phyloP scores from a whole-genome alignment of 495 filamentous ascomycete species.

The Haplographium delicatum region DNA sequence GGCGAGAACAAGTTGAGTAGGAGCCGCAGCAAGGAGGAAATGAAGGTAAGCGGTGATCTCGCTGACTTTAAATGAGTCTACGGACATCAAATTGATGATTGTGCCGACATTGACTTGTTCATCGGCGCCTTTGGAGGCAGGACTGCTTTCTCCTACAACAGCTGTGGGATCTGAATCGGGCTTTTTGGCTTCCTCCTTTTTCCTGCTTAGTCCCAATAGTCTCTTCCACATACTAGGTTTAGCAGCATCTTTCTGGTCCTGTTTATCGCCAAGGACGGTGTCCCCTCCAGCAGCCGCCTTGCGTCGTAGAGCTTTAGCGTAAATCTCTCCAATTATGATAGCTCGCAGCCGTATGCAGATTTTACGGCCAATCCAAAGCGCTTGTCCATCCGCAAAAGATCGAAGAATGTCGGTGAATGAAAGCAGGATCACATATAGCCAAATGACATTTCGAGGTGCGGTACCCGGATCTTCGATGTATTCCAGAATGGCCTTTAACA shows the following conservation, averaged over 20 bases:
- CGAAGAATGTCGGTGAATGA: slow-evolving; percentile 73
- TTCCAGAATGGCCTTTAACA: slow-evolving; percentile 85
- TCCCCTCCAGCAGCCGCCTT: slow-evolving; percentile 78
- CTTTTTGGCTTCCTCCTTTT: slow-evolving; percentile 38
- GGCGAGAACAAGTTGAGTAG: slow-evolving; percentile 38
- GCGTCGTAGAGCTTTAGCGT: slow-evolving; percentile 90
- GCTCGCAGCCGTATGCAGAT: slow-evolving; percentile 90
- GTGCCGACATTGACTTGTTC: slow-evolving; percentile 87
- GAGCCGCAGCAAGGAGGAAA: slow-evolving; percentile 35
- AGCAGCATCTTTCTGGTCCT: slow-evolving; percentile 51
- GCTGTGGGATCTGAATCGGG: slow-evolving; percentile 9
- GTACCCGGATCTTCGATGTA: slow-evolving; percentile 81
- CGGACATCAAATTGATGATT: slow-evolving; percentile 98
- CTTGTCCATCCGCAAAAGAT: slow-evolving; percentile 76
- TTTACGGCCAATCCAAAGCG: slow-evolving; percentile 90
- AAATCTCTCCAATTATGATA: slow-evolving; percentile 96
- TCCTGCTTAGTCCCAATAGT: slow-evolving; percentile 57
- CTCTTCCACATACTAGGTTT: slow-evolving; percentile 45
- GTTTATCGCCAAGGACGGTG: slow-evolving; percentile 57
- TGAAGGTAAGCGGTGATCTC: slow-evolving; percentile 63
- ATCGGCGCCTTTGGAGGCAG: slow-evolving; percentile 39
- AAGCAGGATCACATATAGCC: slow-evolving; percentile 91
- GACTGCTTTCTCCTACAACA: slow-evolving; percentile 28
- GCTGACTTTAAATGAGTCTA: slow-evolving; percentile 97
- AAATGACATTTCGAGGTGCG: slow-evolving; percentile 83